phyloP scores from a whole-genome alignment of 768 basidiomycete genomes.

The Kwoniella sp. region DNA sequence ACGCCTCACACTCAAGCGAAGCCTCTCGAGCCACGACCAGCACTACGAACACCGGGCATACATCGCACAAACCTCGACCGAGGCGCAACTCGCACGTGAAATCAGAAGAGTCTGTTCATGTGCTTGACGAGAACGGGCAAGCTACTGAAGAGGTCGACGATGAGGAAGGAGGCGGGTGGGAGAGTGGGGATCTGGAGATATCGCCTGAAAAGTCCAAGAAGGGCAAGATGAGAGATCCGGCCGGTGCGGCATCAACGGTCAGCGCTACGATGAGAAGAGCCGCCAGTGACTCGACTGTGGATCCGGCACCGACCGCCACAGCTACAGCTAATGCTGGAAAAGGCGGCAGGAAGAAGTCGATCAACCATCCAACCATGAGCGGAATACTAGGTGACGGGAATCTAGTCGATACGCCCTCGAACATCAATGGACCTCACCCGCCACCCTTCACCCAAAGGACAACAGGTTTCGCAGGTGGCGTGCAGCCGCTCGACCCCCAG shows the following conservation, averaged over 20 bases:
- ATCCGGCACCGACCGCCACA: conserved; percentile 15
- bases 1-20: conserved; percentile 20
- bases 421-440: conserved; percentile 5
- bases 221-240: conserved; percentile 3
- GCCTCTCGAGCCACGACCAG: conserved; percentile 18
- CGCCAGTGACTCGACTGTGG: conserved; percentile 38
- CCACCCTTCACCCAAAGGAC: conserved; percentile 27
- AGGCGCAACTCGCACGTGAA: conserved; percentile 14
- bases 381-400: conserved; percentile 2
- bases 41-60: background rate
- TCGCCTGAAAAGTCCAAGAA: conserved; percentile 15
- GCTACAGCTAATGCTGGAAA: background rate
- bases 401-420: conserved; percentile 6
- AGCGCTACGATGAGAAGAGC: conserved; percentile 35
- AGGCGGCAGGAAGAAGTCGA: background rate
- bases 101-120: conserved; percentile 29
- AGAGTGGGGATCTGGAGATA: conserved; percentile 22
- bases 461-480: conserved; percentile 42
- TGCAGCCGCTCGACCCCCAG: conserved; percentile 36
- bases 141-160: conserved; percentile 19
- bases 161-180: conserved; percentile 42
- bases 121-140: conserved; percentile 26
- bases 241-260: conserved; percentile 1
- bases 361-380: background rate
- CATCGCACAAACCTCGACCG: conserved; percentile 18